Evolutionary conservation across 306 rosid species (phyloP).

Genomic region (Lotus japonicus): DNA sequence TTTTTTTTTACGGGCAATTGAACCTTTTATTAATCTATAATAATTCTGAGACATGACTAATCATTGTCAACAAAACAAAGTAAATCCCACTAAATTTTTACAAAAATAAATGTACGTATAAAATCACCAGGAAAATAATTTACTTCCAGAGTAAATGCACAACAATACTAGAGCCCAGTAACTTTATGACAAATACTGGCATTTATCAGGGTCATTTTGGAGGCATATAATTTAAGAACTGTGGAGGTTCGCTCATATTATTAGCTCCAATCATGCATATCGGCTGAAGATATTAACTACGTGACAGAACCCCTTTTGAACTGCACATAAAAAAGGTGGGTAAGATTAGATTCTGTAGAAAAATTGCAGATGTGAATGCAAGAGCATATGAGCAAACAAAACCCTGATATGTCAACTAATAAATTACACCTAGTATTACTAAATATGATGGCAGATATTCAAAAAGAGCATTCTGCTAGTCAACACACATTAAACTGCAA

Average conservation of each 20-base stretch:
- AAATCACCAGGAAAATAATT: background rate
- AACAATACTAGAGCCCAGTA: background rate
- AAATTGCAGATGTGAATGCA: background rate
- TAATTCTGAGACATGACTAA: too few relatives aligned
- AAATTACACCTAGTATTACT: background rate
- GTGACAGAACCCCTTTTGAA: constrained; percentile 88
- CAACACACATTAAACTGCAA: background rate
- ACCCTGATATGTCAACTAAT: background rate
- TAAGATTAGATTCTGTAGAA: background rate
- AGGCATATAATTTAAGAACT: background rate
- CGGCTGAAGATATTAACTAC: constrained; percentile 32
- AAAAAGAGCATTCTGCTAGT: background rate
- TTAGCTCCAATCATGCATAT: constrained; percentile 10
- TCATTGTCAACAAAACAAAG: too few relatives aligned
- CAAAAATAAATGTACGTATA: background rate
- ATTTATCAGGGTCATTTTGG: background rate
- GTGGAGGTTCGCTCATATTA: background rate
- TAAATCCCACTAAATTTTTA: background rate
- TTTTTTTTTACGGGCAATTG: too few relatives aligned
- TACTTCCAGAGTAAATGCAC: constrained; percentile 1
- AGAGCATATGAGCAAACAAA: background rate
- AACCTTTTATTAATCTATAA: too few relatives aligned
- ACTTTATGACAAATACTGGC: background rate
- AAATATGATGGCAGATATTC: background rate
- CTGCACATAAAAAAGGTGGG: constrained; percentile 39